These are phyloP conservation scores for Miscanthus lutarioriparius DNA, from an alignment of 176 grass and related monocot genomes.

Conservation along the genomic window DNA sequence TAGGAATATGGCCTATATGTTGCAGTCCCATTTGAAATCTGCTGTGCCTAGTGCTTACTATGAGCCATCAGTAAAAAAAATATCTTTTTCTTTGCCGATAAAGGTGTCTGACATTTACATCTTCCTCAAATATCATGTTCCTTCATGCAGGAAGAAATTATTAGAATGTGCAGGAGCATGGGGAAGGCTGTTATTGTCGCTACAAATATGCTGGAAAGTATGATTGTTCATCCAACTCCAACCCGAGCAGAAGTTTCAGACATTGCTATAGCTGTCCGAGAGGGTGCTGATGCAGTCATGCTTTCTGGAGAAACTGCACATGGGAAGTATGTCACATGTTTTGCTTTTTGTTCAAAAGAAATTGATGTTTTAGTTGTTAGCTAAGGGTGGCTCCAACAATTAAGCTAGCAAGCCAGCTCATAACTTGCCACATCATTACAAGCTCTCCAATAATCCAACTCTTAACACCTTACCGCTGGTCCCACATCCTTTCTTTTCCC, in stretches of 20 bases:
- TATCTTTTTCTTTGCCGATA: not conserved
- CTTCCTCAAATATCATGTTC: slow-evolving; percentile 32
- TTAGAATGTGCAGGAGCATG: slow-evolving; percentile 97
- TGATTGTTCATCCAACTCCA: slow-evolving; percentile 99
- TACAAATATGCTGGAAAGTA: slow-evolving; percentile 99
- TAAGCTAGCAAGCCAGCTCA: not conserved
- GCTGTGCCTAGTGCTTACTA: not conserved
- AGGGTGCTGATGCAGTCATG: slow-evolving; percentile 97
- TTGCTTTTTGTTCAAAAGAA: slow-evolving; percentile 7
- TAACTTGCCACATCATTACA: not conserved
- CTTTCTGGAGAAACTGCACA: slow-evolving; percentile 99
- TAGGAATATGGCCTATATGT: not conserved
- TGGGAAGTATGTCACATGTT: slow-evolving; percentile 75
- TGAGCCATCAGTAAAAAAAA: not conserved
- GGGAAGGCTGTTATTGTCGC: slow-evolving; percentile 98
- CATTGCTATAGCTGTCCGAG: slow-evolving; percentile 97
- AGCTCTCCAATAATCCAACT: not conserved
- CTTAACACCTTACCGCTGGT: not conserved
- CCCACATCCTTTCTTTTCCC: not conserved
- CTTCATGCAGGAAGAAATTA: slow-evolving; percentile 88
- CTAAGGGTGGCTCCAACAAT: not conserved
- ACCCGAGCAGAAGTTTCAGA: slow-evolving; percentile 98
- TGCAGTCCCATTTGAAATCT: not conserved
- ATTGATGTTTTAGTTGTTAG: not conserved
- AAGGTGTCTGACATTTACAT: not conserved